Evolutionary conservation across 192 early-diverging fungal genomes (phyloP), one percentile per base, ranked within the genome.

Genomic region (Gaertneriomyces semiglobifer): DNA sequence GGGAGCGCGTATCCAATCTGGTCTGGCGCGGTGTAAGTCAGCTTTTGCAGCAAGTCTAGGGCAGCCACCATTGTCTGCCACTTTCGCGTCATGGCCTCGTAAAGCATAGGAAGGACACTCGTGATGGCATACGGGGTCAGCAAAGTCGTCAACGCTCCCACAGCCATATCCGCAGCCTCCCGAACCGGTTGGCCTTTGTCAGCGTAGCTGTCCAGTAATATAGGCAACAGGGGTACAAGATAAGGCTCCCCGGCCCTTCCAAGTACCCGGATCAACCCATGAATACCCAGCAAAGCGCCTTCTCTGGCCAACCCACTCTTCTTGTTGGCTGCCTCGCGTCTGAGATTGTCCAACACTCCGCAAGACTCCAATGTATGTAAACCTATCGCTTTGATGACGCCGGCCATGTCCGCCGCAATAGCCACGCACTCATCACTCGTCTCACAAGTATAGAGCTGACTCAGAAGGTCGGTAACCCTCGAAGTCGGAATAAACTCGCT

Each of bases 121-220:
- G n/a, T 14, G 19, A 61, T 65, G 10, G 69, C 62, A 48, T 71
- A 64, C 1, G 61, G 62, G 8, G 69, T 58, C 11, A 46, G 47
- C 20, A 68, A 16, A 40, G 58, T 60, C 25, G 58, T 16, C 33
- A 73, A 20, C 4, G 72, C 53, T 10, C 18, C 42, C 39, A 60
- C 72, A 61, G 72, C 72, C 46, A 58, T 62, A 38, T 67, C 72
- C 14, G 77, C 80, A 41, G 80, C 77, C 53, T 82, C 77, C n/a
- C 77, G 69, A 11, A 82, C 80, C 14, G 74, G 72, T 19, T 60
- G 47, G 48, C 77, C 80, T 71, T 82, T 82, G 62, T 82, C 80
- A 47, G 78, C 81, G 61, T 84, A 83, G 53, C 78, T 63, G 66
- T 88, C 87, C 67, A 88, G 75, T 44, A 90, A 60, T 33, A 71